Percentiles rank a stretch among this genome's conserved stretches.
These are phyloP conservation scores for Setaria italica DNA, from an alignment of 202 grass and related monocot species.

Conservation along the genomic window DNA sequence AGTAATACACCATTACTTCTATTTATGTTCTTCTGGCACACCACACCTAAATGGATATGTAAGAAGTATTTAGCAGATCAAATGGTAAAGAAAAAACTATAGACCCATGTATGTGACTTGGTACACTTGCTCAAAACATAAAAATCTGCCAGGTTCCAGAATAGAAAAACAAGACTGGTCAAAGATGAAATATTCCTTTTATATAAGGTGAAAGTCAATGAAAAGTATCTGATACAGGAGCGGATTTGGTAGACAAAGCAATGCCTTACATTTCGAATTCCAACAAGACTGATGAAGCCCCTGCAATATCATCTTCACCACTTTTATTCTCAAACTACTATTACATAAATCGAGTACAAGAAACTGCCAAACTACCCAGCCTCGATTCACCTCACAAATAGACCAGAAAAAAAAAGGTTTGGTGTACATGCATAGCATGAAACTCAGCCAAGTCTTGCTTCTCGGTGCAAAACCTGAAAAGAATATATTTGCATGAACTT, in stretches of 20 bases:
- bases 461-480: slow-evolving; percentile 74
- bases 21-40: background rate
- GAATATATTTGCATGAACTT: slow-evolving; percentile 28
- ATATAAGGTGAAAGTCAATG: background rate
- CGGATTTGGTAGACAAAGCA: background rate
- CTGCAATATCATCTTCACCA: background rate
- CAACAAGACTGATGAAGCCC: slow-evolving; percentile 8
- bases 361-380: slow-evolving; percentile 17
- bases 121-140: background rate
- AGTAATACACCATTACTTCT: background rate
- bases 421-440: slow-evolving; percentile 15
- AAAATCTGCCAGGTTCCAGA: background rate
- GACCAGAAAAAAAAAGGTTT: slow-evolving; percentile 13
- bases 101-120: background rate
- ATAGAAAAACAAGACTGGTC: background rate
- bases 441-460: slow-evolving; percentile 72
- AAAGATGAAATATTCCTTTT: background rate
- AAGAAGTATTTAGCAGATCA: background rate
- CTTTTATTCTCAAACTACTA: slow-evolving; percentile 30
- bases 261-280: background rate
- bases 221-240: background rate
- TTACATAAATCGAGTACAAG: slow-evolving; percentile 47
- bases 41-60: background rate
- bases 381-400: slow-evolving; percentile 31
- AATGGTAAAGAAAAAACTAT: background rate